Evolutionary conservation across 768 basidiomycete species (phyloP), one percentile per base, ranked within the genome.

Genomic region (Boletus pseudo-olivaceus): DNA sequence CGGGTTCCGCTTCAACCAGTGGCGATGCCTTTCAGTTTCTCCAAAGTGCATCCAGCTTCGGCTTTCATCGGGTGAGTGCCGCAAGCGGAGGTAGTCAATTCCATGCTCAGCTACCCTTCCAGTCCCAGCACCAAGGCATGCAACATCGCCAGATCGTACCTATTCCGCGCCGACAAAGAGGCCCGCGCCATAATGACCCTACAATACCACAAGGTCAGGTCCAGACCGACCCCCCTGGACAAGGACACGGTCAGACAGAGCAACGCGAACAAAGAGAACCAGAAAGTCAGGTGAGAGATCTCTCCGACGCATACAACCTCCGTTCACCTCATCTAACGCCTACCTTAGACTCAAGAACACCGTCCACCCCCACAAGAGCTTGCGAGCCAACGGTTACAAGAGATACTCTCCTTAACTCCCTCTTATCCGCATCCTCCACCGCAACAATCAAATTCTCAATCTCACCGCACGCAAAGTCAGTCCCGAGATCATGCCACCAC

Each of bases 381-480:
- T 7, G 41, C 59, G 9, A 64, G 47, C 17, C 64, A 59, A 46
- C 67, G 67, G 0, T 30, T 68, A 4, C 67, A 67, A 33, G 57
- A 67, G n/a, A 27, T 67, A 20, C 65, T 67, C 19, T 60, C 64
- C 1, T 32, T 59, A 6, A 5, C 26, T 4, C 15, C 55, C 2
- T 34, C 63, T 7, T 46, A 62, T 38, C 0, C 55, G 4, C 29
- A 47, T 30, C 15, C 44, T 41, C 19, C 32, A 27, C 26, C 35
- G 29, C 55, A 41, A 29, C 44, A 43, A 4, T 23, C 45, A 2
- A 38, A 46, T 7, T 23, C 27, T 0, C 50, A 57, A 20, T 27
- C 53, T 20, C 38, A 40, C 11, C 33, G 1, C 15, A 35, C 43
- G 4, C 53, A 54, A n/a, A 44, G 8, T 39, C 57, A 50, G 14